Evolutionary conservation across 345 rosid genomes (phyloP).

Genomic region (Citrus australasica): DNA sequence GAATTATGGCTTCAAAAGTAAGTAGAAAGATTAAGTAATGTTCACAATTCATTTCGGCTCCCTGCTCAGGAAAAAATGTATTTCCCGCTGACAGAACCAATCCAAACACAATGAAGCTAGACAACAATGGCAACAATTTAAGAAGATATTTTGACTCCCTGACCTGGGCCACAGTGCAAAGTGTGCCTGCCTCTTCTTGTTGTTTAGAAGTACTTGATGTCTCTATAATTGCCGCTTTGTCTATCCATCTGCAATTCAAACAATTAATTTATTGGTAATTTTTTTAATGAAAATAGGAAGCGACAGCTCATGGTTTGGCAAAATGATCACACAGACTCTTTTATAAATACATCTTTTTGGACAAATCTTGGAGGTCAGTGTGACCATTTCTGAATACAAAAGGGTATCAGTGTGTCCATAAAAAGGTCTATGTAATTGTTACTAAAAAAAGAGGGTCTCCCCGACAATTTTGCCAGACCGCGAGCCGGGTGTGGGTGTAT

Average conservation of each 20-base stretch:
- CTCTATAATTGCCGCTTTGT: constrained; percentile 3
- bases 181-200: not conserved
- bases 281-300: too few species aligned
- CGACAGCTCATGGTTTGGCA: too few species aligned
- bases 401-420: too few species aligned
- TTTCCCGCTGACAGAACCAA: not conserved
- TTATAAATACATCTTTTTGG: too few species aligned
- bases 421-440: too few species aligned
- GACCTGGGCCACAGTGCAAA: not conserved
- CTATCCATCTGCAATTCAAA: not conserved
- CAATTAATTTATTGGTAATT: not conserved
- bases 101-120: constrained; percentile 8
- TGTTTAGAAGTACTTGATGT: not conserved
- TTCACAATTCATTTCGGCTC: not conserved
- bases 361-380: too few species aligned
- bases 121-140: constrained; percentile 2
- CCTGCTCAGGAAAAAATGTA: constrained; percentile 6
- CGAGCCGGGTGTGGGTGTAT: too few species aligned
- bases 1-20: not conserved
- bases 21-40: not conserved
- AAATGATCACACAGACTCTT: too few species aligned
- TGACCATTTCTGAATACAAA: too few species aligned
- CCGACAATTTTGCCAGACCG: too few species aligned
- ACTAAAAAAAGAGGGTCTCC: too few species aligned
- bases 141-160: not conserved